phyloP scores from a whole-genome alignment of 805 yeast genomes.

The Yamadazyma ubonensis region DNA sequence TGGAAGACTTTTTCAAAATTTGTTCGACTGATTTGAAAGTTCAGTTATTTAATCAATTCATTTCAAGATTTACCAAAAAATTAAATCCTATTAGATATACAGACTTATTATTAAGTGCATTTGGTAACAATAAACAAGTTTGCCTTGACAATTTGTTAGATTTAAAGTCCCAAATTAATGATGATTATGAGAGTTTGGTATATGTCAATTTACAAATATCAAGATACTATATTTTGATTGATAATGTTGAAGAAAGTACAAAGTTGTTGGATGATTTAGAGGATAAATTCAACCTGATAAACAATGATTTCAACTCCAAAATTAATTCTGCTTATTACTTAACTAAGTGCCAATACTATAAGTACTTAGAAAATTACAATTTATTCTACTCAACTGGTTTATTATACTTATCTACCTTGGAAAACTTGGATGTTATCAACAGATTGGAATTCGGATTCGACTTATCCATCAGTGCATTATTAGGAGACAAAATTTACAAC shows the following conservation, averaged over 20 bases:
- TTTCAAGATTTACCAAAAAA: constrained; percentile 62
- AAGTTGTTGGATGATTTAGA: constrained; percentile 64
- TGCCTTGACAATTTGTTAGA: constrained; percentile 38
- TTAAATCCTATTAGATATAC: constrained; percentile 79
- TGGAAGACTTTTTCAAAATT: constrained; percentile 54
- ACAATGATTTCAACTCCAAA: constrained; percentile 41
- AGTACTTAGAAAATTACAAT: constrained; percentile 75
- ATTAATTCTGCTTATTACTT: constrained; percentile 83
- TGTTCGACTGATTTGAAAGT: constrained; percentile 49
- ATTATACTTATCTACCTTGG: constrained; percentile 60
- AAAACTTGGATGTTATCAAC: constrained; percentile 38
- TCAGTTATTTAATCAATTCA: constrained; percentile 69
- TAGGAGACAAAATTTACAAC: constrained; percentile 90
- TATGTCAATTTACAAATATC: constrained; percentile 65
- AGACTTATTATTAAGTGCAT: constrained; percentile 61
- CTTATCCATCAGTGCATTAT: constrained; percentile 77
- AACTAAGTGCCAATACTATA: constrained; percentile 73
- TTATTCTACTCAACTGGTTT: constrained; percentile 77
- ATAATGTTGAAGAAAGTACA: constrained; percentile 56
- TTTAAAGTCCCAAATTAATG: constrained; percentile 33
- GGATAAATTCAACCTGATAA: constrained; percentile 30
- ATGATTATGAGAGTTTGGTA: constrained; percentile 51
- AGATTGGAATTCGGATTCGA: constrained; percentile 59
- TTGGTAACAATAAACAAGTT: constrained; percentile 28
- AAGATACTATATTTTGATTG: constrained; percentile 58